Evolutionary conservation across 1,284 basidiomycete species (phyloP).

Genomic region (Pulveroboletus sp.): DNA sequence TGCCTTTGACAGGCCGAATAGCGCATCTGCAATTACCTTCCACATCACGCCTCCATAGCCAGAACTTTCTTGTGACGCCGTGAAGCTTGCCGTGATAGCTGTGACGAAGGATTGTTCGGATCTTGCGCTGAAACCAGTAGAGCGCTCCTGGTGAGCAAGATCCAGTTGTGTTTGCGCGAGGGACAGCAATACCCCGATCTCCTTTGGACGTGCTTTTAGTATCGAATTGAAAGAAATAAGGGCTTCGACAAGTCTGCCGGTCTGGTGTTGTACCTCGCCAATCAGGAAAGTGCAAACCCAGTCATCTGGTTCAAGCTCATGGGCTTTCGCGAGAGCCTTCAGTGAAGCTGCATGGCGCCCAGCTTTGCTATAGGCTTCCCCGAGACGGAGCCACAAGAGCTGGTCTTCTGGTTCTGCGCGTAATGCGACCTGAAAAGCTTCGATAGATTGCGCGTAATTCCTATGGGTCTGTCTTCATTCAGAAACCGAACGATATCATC

Average conservation of each 20-base stretch:
- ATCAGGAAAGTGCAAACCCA: conserved; percentile 89
- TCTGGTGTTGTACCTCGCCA: conserved; percentile 82
- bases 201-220: conserved; percentile 55
- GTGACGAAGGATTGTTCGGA: conserved; percentile 73
- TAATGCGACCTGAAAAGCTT: conserved; percentile 87
- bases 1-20: conserved; percentile 62
- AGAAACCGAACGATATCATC: conserved; percentile 4
- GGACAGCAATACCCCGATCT: conserved; percentile 73
- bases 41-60: conserved; percentile 77
- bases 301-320: conserved; percentile 66
- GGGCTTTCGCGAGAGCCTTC: conserved; percentile 81
- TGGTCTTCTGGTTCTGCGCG: conserved; percentile 80
- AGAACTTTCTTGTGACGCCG: conserved; percentile 54
- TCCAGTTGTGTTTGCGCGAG: conserved; percentile 77
- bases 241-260: conserved; percentile 76
- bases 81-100: conserved; percentile 58
- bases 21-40: conserved; percentile 85
- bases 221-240: conserved; percentile 69
- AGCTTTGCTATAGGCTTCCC: conserved; percentile 88
- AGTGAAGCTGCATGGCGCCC: conserved; percentile 89
- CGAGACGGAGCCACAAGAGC: conserved; percentile 85
- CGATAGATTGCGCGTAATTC: conserved; percentile 78
- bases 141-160: conserved; percentile 66
- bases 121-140: conserved; percentile 71
- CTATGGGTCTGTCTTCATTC: conserved; percentile 59